Base-by-base conservation (phyloP, 2,329 filamentous ascomycete genomes). In the Colletotrichum spaethianum region DNA sequence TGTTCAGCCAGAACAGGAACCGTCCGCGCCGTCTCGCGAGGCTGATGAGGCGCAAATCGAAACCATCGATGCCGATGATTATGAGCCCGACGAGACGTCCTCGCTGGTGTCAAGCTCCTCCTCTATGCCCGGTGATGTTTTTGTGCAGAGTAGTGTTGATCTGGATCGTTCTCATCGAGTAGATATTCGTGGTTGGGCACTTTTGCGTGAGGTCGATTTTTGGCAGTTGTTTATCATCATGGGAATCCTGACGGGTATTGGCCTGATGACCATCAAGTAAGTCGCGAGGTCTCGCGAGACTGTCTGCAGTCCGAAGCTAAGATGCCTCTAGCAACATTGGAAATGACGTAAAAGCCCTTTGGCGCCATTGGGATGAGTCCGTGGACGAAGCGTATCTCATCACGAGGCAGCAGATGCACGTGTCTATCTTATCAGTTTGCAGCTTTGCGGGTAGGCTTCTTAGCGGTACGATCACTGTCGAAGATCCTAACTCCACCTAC, bases 251-350 rank as follows among this genome's bases (percentile, higher is more conserved):
- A 94, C 95, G 6, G 96, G 96, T 63, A 93, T 98, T 77, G 96
- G 96, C 14, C 85, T 99, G 75, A 99, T 99, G 96, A 98, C 96
- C 0, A 99, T 99, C 83, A 99, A 99, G 95, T 97, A 87, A 82
- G 93, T 86, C 4, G 40, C 26, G 3, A 23, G 12, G 38, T 53
- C 26, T 5, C 52, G 8, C 48, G 1, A 14, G 56, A 38, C 18
- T 46, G 23, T 16, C n/a, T 18, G 33, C 14, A 71, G 65, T 23
- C 36, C 31, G 20, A 18, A 40, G 42, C 73, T 83, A 85, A 78
- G 84, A 73, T 20, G 23, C 18, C 14, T 52, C 28, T 76, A 97
- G 94, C 84, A 99, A 99, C 77, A 98, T 98, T 78, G 96, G 96
- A 53, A 97, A 98, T 79, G 91, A 95, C 77, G 92, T 91, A 70